A percentile compares a stretch with the other conserved stretches of the same genome.
phyloP scores from a whole-genome alignment of 2,329 filamentous ascomycete species.

The Fusarium domesticum region DNA sequence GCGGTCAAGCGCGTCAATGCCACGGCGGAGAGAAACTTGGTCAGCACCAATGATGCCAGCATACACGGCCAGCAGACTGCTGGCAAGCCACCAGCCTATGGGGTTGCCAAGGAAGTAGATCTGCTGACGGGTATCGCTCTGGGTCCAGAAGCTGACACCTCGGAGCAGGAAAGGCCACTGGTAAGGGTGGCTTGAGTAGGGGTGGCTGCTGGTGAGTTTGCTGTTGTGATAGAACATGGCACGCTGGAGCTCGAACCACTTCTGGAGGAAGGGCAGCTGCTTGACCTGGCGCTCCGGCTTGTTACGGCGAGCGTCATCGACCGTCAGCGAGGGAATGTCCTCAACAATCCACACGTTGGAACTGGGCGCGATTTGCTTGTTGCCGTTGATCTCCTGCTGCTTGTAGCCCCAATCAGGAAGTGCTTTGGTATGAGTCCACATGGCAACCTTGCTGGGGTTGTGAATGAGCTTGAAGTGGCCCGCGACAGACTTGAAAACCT shows the following conservation, averaged over 20 bases:
- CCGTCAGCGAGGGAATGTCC: constrained; percentile 76
- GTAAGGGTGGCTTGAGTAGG: constrained; percentile 90
- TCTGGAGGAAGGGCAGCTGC: constrained; percentile 80
- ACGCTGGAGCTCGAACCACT: constrained; percentile 94
- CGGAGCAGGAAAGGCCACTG: constrained; percentile 97
- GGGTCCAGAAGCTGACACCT: constrained; percentile 98
- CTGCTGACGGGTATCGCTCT: constrained; percentile 89
- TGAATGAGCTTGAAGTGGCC: constrained; percentile 96
- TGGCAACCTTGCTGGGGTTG: constrained; percentile 90
- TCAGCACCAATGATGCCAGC: constrained; percentile 89
- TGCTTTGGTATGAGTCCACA: constrained; percentile 96
- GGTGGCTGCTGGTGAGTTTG: constrained; percentile 93
- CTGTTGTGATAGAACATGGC: constrained; percentile 99
- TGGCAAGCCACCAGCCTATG: constrained; percentile 94
- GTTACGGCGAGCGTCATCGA: constrained; percentile 67
- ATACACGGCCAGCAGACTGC: constrained; percentile 88
- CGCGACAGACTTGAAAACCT: constrained; percentile 86
- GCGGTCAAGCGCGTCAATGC: constrained; percentile 86
- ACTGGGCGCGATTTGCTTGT: constrained; percentile 86
- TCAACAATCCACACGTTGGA: constrained; percentile 96
- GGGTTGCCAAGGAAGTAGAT: constrained; percentile 99
- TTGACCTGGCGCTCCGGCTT: constrained; percentile 79
- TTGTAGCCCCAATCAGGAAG: constrained; percentile 97
- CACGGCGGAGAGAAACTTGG: constrained; percentile 87
- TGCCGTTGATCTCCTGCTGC: constrained; percentile 98